Evolutionary conservation across 2,329 filamentous ascomycete genomes (phyloP), one percentile per base, ranked within the genome.

Genomic region (Colletotrichum gigasporum): DNA sequence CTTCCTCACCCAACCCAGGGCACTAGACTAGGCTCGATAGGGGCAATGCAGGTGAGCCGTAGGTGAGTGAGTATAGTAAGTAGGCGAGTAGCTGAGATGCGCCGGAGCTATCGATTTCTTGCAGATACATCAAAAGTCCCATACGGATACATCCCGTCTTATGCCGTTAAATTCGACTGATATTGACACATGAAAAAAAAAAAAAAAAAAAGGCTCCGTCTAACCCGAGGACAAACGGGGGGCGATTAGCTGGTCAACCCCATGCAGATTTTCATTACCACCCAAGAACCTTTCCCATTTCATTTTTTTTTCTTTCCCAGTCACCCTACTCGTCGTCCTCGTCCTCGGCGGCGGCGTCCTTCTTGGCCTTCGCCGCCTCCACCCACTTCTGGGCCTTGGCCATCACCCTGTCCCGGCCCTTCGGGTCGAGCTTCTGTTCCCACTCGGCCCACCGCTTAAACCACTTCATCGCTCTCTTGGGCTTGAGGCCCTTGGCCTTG

Each of bases 371-470:
- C 69, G 77, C 80, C 48, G 78, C 72, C 52, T 84, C 87, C 30
- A 90, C 89, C 84, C 90, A 95, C 69, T 91, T 89, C 72, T 85
- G 86, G 39, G 91, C 91, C 76, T 89, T 85, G 24, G 85, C 89
- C 80, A 90, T 89, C 35, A 94, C 91, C 71, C 85, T 86, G 71
- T 91, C 90, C 68, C 87, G 84, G 68, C 85, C 87, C 84, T 92
- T 79, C 65, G 67, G 54, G 41, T 63, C 55, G 32, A 62, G 41
- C 62, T 67, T 86, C 79, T 91, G 89, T 82, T 99, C 96, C 87
- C 93, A 98, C 69, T 91, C 88, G 61, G 91, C 87, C 96, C 96
- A 99, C 70, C 92, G 87, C 80, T 93, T 93, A 80, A 98, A 99
- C 83, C 97, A 92, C 73, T 89, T 91, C 80, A 91, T 90, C 14